phyloP scores from a whole-genome alignment of 495 filamentous ascomycete species.

The Echria macrotheca region DNA sequence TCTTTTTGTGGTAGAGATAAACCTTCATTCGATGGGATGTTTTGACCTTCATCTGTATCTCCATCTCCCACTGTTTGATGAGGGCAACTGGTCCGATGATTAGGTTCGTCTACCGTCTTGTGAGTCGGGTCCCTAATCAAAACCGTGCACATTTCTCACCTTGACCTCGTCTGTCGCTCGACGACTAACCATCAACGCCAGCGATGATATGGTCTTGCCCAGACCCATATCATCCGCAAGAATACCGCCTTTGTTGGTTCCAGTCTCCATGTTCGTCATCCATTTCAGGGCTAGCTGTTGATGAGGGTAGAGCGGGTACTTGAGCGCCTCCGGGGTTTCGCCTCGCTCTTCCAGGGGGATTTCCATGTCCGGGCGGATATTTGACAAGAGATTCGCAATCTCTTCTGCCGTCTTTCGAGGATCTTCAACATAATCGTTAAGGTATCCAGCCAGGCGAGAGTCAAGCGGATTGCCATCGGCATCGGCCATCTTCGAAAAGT shows the following conservation, averaged over 20 bases:
- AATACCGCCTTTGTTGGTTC: slow-evolving; percentile 74
- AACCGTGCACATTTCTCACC: slow-evolving; percentile 15
- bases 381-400: slow-evolving; percentile 61
- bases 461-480: slow-evolving; percentile 21
- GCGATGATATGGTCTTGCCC: slow-evolving; percentile 87
- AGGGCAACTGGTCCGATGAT: slow-evolving; percentile 85
- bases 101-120: slow-evolving; percentile 65
- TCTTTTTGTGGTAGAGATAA: slow-evolving; percentile 59
- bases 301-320: slow-evolving; percentile 68
- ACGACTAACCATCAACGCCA: slow-evolving; percentile 76
- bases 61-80: slow-evolving; percentile 83
- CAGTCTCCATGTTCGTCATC: slow-evolving; percentile 77
- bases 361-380: slow-evolving; percentile 70
- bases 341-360: slow-evolving; percentile 59
- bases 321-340: slow-evolving; percentile 68
- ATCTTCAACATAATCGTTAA: slow-evolving; percentile 44
- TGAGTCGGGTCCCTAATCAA: background rate
- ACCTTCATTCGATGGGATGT: slow-evolving; percentile 53
- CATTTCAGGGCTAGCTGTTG: slow-evolving; percentile 79
- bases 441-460: slow-evolving; percentile 22
- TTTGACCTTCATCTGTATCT: slow-evolving; percentile 71
- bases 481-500: slow-evolving; percentile 24
- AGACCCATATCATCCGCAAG: slow-evolving; percentile 93
- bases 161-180: slow-evolving; percentile 50
- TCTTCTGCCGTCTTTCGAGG: slow-evolving; percentile 57